Evolutionary conservation across 2,329 filamentous ascomycete species (phyloP).

Genomic region (Periconia sp.): DNA sequence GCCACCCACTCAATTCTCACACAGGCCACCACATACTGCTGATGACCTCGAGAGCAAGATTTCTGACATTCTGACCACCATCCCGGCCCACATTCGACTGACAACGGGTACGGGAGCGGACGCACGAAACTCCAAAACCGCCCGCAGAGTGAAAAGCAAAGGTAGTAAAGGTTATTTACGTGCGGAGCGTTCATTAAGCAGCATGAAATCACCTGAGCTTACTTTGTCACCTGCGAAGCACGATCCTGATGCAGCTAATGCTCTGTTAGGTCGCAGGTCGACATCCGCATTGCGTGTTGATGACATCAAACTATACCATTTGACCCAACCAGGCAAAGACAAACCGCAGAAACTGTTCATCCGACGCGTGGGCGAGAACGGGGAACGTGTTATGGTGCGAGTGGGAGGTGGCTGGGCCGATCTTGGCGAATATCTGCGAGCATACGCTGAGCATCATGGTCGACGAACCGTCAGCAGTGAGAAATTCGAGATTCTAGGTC

Average conservation of each 20-base stretch:
- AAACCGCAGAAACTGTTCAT: conserved; percentile 94
- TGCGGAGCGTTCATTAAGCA: conserved; percentile 33
- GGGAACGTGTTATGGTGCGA: conserved; percentile 94
- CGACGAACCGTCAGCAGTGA: conserved; percentile 64
- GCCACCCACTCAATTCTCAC: conserved; percentile 39
- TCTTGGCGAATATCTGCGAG: conserved; percentile 88
- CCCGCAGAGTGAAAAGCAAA: conserved; percentile 28
- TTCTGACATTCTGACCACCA: conserved; percentile 72
- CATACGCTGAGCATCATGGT: conserved; percentile 90
- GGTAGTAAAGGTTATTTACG: conserved; percentile 35
- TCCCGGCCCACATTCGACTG: conserved; percentile 78
- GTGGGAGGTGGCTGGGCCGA: conserved; percentile 99
- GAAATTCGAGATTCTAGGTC: conserved; percentile 58
- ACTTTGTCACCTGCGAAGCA: conserved; percentile 41
- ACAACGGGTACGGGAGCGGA: conserved; percentile 45
- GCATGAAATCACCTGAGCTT: conserved; percentile 39
- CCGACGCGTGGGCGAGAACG: conserved; percentile 83
- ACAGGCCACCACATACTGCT: conserved; percentile 26
- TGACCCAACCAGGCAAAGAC: conserved; percentile 80
- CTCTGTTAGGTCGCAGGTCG: conserved; percentile 30
- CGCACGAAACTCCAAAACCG: conserved; percentile 30
- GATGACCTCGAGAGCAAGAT: conserved; percentile 80
- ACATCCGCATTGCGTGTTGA: conserved; percentile 32
- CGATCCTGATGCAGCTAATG: conserved; percentile 30
- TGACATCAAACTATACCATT: conserved; percentile 89